Evolutionary conservation across 371 early-diverging fungal species (phyloP).

Genomic region (Coemansia sp.): DNA sequence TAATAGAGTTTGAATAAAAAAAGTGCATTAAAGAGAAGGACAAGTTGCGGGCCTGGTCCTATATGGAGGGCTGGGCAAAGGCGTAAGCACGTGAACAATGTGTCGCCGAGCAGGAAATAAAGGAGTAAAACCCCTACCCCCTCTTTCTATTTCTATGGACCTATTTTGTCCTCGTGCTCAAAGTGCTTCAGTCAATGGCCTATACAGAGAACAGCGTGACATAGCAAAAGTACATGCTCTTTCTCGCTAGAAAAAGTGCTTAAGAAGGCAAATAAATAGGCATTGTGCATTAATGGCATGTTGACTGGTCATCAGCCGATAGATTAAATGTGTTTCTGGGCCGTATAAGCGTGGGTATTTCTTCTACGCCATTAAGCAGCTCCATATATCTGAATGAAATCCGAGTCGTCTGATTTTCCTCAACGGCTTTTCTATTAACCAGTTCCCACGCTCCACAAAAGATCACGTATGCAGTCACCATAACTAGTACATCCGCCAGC

Average conservation of each 20-base stretch:
- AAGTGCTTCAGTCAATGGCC: neutral
- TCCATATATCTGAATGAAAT: no score
- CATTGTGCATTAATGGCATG: neutral
- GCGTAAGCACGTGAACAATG: neutral
- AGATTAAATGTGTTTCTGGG: no score
- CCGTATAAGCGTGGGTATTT: no score
- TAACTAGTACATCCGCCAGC: neutral
- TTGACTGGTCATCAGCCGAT: no score
- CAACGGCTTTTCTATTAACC: no score
- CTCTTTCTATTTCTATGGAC: neutral
- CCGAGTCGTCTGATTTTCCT: no score
- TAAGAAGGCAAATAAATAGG: neutral
- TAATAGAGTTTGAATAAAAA: neutral
- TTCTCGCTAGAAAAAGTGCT: neutral
- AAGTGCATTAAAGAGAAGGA: neutral
- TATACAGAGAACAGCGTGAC: neutral
- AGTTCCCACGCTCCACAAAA: neutral
- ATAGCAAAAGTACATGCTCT: neutral
- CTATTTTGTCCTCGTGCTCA: neutral
- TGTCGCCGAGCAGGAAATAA: neutral
- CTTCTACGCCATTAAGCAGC: no score
- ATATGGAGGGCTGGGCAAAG: neutral
- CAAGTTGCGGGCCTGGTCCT: neutral
- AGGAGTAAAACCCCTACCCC: neutral
- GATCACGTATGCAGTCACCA: slow-evolving; percentile 4